These are phyloP conservation scores for Rhizopogon vulgaris DNA, from an alignment of 768 basidiomycete species.

Conservation along the genomic window DNA sequence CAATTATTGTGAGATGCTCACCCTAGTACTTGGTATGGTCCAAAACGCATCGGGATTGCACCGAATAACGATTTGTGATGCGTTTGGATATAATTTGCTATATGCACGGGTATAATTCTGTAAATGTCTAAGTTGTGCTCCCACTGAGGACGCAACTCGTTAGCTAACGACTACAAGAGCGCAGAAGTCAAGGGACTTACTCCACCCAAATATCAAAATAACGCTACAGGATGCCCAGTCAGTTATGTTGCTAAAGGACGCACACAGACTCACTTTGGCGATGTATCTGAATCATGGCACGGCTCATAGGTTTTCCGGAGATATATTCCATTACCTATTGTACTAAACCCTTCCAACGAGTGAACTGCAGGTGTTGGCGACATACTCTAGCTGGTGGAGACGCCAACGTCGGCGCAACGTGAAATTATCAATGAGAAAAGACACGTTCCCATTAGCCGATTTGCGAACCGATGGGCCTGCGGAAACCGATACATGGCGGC, in stretches of 20 bases:
- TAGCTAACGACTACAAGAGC: neutral
- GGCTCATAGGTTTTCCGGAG: neutral
- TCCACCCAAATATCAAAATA: constrained; percentile 26
- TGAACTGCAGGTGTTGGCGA: neutral
- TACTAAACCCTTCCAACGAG: neutral
- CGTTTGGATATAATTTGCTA: constrained; percentile 18
- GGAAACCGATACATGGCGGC: too few species aligned
- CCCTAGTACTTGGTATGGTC: constrained; percentile 8
- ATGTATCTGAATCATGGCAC: constrained; percentile 3
- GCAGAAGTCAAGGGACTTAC: constrained; percentile 7
- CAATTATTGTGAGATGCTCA: neutral
- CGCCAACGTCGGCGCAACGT: too few species aligned
- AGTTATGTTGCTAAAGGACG: neutral
- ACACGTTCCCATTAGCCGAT: too few species aligned
- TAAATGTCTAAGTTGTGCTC: constrained; percentile 19
- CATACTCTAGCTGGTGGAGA: neutral
- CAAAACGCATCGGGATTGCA: constrained; percentile 17
- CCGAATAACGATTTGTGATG: constrained; percentile 22
- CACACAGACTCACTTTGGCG: constrained; percentile 15
- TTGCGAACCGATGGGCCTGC: too few species aligned
- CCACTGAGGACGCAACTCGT: constrained; percentile 13
- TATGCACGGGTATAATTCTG: constrained; percentile 20
- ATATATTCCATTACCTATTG: neutral
- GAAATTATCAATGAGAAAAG: neutral
- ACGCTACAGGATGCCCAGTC: constrained; percentile 9